These are phyloP conservation scores for Clarkia xantiana DNA, from an alignment of 345 rosid genomes.

Conservation along the genomic window DNA sequence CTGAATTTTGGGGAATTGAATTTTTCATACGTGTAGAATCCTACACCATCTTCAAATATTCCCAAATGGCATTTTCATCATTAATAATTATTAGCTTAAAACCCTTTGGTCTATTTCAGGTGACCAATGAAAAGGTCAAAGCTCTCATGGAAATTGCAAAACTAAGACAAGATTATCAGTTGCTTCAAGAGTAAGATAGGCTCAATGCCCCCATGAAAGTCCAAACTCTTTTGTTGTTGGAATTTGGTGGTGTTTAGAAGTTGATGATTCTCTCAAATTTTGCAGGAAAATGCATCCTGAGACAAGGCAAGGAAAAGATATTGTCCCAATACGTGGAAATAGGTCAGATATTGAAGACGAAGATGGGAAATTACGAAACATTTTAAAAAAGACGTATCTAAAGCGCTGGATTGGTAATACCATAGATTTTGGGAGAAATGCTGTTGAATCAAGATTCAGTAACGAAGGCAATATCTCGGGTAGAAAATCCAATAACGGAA, in stretches of 20 bases:
- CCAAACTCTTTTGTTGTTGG: background rate
- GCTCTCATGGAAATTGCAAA: constrained; percentile 82
- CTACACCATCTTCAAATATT: too few relatives aligned
- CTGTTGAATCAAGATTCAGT: constrained; percentile 20
- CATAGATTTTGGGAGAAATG: constrained; percentile 37
- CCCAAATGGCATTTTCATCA: too few relatives aligned
- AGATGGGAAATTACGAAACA: constrained; percentile 63
- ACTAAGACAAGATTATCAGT: constrained; percentile 56
- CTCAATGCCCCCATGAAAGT: background rate
- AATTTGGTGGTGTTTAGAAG: background rate
- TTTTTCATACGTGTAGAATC: too few relatives aligned
- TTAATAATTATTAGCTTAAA: too few relatives aligned
- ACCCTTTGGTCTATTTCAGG: constrained; percentile 24
- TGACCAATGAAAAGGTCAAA: constrained; percentile 92
- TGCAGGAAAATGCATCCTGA: constrained; percentile 41
- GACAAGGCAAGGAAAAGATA: constrained; percentile 25
- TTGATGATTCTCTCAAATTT: background rate
- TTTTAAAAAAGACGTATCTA: constrained; percentile 73
- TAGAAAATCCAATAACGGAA: constrained; percentile 19
- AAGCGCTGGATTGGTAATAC: constrained; percentile 51
- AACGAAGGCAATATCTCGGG: constrained; percentile 21
- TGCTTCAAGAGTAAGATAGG: constrained; percentile 54
- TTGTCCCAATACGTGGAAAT: constrained; percentile 18
- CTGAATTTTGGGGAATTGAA: too few relatives aligned
- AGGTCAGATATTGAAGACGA: constrained; percentile 24